Evolutionary conservation across 2,329 filamentous ascomycete species (phyloP).

Genomic region (Cladobotryum protrusum): DNA sequence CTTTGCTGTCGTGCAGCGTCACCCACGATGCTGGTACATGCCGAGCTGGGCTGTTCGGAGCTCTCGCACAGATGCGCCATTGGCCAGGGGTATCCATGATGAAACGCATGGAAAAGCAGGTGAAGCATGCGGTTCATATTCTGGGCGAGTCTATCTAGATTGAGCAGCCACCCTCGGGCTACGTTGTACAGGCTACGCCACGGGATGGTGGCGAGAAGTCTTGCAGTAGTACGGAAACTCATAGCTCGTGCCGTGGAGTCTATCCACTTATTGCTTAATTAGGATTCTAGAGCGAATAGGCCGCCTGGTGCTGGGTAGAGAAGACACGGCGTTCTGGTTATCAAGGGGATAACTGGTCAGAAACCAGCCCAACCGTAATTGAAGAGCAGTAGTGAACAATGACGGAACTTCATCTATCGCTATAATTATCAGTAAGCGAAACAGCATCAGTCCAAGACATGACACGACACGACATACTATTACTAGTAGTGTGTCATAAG

Average conservation of each 20-base stretch:
- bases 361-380: background rate
- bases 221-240: background rate
- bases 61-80: background rate
- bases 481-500: too few relatives aligned
- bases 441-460: background rate
- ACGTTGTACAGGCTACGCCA: background rate
- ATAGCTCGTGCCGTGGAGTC: background rate
- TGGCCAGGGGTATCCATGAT: background rate
- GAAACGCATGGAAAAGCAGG: background rate
- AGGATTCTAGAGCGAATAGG: background rate
- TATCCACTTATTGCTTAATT: background rate
- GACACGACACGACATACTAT: background rate
- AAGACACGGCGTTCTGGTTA: background rate
- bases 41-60: background rate
- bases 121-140: background rate
- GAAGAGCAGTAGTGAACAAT: too few relatives aligned
- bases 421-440: background rate
- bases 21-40: background rate
- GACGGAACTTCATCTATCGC: too few relatives aligned
- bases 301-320: too few relatives aligned
- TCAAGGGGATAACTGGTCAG: background rate
- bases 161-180: background rate
- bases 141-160: background rate
- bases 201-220: background rate
- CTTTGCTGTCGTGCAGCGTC: slow-evolving; percentile 6